Evolutionary conservation across 371 early-diverging fungal species (phyloP).

Genomic region (Syncephalastrum racemosum): DNA sequence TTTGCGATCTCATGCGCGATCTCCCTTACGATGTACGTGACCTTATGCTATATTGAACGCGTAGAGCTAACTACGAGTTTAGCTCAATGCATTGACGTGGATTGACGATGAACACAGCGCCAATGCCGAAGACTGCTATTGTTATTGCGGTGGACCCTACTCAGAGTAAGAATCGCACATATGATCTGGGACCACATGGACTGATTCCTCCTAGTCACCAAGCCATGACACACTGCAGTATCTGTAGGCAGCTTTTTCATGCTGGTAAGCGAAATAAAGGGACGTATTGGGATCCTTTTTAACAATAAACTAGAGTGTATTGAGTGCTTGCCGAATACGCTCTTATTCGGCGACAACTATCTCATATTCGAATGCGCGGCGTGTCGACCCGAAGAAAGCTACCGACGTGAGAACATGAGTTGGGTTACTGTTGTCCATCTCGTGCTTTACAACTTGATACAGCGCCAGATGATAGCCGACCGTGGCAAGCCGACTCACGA

Average conservation of each 20-base stretch:
- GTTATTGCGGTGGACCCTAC: slow-evolving; percentile 59
- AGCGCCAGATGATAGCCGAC: slow-evolving; percentile 25
- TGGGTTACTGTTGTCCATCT: slow-evolving; percentile 78
- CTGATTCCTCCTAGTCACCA: slow-evolving; percentile 32
- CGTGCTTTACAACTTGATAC: slow-evolving; percentile 71
- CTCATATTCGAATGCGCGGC: slow-evolving; percentile 66
- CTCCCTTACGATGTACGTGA: too few species aligned
- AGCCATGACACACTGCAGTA: slow-evolving; percentile 53
- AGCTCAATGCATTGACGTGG: slow-evolving; percentile 18
- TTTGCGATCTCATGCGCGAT: too few species aligned
- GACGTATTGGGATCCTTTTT: slow-evolving; percentile 1
- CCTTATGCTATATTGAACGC: too few species aligned
- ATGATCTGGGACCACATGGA: background rate
- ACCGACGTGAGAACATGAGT: slow-evolving; percentile 61
- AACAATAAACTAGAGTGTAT: slow-evolving; percentile 34
- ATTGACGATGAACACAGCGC: slow-evolving; percentile 18
- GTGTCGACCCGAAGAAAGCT: slow-evolving; percentile 61
- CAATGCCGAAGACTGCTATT: slow-evolving; percentile 58
- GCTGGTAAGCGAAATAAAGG: slow-evolving; percentile 33
- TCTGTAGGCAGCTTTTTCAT: slow-evolving; percentile 62
- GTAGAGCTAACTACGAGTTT: too few species aligned
- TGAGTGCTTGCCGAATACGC: slow-evolving; percentile 42
- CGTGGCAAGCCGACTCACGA: slow-evolving; percentile 36
- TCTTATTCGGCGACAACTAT: slow-evolving; percentile 65
- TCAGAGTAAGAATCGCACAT: slow-evolving; percentile 16